Percentiles rank a stretch among this genome's conserved stretches.
phyloP scores from a whole-genome alignment of 441 rosid genomes.

The Erysimum cheiri region DNA sequence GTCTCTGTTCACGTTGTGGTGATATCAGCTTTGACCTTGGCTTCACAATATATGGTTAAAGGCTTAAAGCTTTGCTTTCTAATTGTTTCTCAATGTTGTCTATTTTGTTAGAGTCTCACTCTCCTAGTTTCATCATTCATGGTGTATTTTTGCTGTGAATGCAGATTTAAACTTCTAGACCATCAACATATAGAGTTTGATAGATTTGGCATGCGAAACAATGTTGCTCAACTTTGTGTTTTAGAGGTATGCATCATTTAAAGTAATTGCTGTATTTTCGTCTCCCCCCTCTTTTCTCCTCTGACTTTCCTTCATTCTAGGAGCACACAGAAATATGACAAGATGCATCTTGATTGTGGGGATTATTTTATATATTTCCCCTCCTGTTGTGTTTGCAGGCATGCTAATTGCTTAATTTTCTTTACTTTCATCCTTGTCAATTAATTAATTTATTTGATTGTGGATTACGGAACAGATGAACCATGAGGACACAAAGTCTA shows the following conservation, averaged over 20 bases:
- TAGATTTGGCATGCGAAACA: constrained; percentile 82
- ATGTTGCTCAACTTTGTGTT: constrained; percentile 94
- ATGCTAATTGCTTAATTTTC: constrained; percentile 13
- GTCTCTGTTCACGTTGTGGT: constrained; percentile 6
- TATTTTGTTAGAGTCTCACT: constrained; percentile 41
- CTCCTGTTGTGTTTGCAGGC: constrained; percentile 4
- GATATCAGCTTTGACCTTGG: constrained; percentile 12
- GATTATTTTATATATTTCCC: neutral
- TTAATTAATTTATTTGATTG: constrained; percentile 18
- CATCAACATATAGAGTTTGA: constrained; percentile 84
- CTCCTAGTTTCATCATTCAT: constrained; percentile 22
- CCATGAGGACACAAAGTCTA: constrained; percentile 45
- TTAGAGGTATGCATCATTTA: constrained; percentile 60
- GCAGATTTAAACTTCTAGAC: constrained; percentile 84
- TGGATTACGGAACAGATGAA: constrained; percentile 57
- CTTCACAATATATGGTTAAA: constrained; percentile 10
- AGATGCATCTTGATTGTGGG: constrained; percentile 27
- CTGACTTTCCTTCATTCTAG: neutral
- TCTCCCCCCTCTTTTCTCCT: neutral
- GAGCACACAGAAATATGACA: constrained; percentile 3
- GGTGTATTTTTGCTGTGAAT: constrained; percentile 43
- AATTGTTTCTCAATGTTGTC: constrained; percentile 12
- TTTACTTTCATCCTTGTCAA: constrained; percentile 8
- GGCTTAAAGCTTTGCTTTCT: constrained; percentile 8
- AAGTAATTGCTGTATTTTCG: neutral